Base-by-base conservation (phyloP, 805 yeast genomes). In the Ogataea paradorogensis region DNA sequence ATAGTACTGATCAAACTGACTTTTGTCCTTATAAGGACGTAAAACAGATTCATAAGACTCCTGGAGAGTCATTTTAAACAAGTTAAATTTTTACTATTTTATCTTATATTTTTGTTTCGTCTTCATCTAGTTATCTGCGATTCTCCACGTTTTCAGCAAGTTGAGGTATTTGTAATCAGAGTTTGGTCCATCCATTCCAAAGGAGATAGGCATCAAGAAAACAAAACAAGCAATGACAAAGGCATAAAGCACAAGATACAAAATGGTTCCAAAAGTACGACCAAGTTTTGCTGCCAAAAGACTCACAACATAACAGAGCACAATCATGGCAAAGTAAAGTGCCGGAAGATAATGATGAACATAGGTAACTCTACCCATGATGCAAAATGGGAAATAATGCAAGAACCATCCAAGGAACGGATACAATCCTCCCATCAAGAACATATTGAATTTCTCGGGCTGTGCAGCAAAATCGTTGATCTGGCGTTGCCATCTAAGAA, bases 321-420 rank as follows among this genome's bases (percentile, higher is more conserved):
- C 82, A 48, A 90, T 68, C 70, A 89, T 82, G 35, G 98, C 98
- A 69, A 91, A 91, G 66, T 85, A 91, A 48, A 90, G 73, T 1
- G 98, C 96, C 10, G 99, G 99, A 51, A 89, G 77, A 64, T 91
- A 91, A 63, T 91, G 99, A 66, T 91, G 99, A 24, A 91, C 93
- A 61, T 93, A 91, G 2, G 95, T 89, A 42, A 93, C 97, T 70
- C 99, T 84, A 9, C 95, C 89, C 99, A 91, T 91, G 44, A 88
- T 65, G 23, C 84, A 77, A 65, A 91, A 91, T 24, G 99, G 98
- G 55, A 85, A 58, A 64, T 71, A 91, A 65, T 91, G 97, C 55
- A 88, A 70, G 30, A 80, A 72, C 97, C 97, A 91, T 9, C 96
- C 95, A 29, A 86, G 57, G 67, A 90, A 83, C 18, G 98, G 96